phyloP scores from a whole-genome alignment of 768 basidiomycete genomes.

The Gautieria morchelliformis region DNA sequence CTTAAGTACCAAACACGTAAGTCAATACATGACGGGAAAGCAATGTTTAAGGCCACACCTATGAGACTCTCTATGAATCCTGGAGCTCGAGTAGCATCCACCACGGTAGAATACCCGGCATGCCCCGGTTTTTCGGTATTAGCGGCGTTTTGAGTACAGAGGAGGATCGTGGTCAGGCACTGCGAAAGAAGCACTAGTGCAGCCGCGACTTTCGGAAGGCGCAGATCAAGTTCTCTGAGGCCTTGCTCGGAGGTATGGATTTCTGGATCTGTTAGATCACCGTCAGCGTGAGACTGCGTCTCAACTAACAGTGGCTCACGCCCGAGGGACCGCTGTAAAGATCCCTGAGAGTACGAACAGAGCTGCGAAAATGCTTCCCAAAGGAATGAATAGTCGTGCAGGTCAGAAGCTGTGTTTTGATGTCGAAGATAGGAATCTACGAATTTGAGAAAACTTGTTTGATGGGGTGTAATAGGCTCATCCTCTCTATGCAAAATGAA shows the following conservation, averaged over 20 bases:
- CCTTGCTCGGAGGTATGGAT: conserved; percentile 10
- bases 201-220: conserved; percentile 70
- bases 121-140: background rate
- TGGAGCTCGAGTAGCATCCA: conserved; percentile 22
- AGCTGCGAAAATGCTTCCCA: conserved; percentile 53
- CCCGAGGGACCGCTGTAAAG: conserved; percentile 42
- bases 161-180: conserved; percentile 55
- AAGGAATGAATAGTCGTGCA: conserved; percentile 34
- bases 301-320: background rate
- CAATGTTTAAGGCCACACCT: conserved; percentile 31
- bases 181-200: conserved; percentile 72
- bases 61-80: conserved; percentile 48
- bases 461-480: conserved; percentile 75
- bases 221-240: conserved; percentile 46
- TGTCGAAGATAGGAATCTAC: conserved; percentile 73
- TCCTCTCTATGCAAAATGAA: conserved; percentile 33
- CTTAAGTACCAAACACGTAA: conserved; percentile 28
- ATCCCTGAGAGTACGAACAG: conserved; percentile 43
- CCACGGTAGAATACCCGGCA: background rate
- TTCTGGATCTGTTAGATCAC: background rate
- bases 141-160: conserved; percentile 36
- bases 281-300: background rate
- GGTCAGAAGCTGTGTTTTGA: background rate
- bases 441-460: conserved; percentile 80
- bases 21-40: background rate